These are phyloP conservation scores for Syncephalastrum contaminatum DNA, from an alignment of 371 early-diverging fungal genomes.

Conservation along the genomic window DNA sequence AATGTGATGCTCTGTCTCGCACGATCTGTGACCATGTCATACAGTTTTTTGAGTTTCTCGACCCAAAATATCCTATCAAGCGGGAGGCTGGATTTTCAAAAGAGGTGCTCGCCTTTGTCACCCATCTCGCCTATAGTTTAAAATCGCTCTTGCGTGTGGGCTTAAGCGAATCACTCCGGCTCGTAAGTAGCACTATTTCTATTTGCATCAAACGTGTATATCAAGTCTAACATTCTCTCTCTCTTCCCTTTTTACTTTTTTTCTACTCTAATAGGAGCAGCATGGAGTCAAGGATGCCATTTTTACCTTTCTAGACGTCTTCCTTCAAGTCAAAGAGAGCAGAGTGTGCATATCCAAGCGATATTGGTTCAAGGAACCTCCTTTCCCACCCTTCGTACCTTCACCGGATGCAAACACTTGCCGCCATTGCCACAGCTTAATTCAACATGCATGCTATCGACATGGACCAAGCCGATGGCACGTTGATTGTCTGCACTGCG, in stretches of 20 bases:
- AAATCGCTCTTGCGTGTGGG: conserved; percentile 84
- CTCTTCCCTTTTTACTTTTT: not conserved
- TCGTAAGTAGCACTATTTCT: conserved; percentile 59
- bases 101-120: conserved; percentile 81
- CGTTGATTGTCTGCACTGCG: conserved; percentile 67
- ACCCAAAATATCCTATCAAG: conserved; percentile 46
- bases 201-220: conserved; percentile 72
- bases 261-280: conserved; percentile 41
- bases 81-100: conserved; percentile 55
- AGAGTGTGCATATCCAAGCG: conserved; percentile 8
- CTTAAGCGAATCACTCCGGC: conserved; percentile 76
- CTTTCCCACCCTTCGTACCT: conserved; percentile 2
- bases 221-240: conserved; percentile 21
- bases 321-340: conserved; percentile 33
- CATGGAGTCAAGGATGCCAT: conserved; percentile 28
- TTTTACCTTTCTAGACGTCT: conserved; percentile 42
- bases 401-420: conserved; percentile 63
- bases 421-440: conserved; percentile 56
- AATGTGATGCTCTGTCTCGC: conserved; percentile 11
- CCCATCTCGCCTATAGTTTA: conserved; percentile 82
- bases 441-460: conserved; percentile 79
- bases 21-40: conserved; percentile 55
- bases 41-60: conserved; percentile 79
- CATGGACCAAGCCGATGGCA: conserved; percentile 68
- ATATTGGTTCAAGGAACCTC: conserved; percentile 9